These are phyloP conservation scores for Anthostomella pinea DNA, from an alignment of 2,329 filamentous ascomycete species.

Conservation along the genomic window DNA sequence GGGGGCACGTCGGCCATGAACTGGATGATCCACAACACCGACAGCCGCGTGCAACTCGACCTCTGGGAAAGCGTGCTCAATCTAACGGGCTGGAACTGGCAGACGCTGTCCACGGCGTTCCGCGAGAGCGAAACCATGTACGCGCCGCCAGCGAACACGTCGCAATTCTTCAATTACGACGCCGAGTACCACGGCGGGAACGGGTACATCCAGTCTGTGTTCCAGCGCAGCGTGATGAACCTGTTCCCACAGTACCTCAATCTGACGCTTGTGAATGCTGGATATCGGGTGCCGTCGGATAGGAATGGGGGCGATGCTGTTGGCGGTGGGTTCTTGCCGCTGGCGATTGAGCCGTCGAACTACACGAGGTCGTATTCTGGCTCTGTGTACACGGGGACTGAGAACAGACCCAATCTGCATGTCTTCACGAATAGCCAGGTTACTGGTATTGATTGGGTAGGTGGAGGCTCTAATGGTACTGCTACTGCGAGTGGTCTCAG, in stretches of 20 bases:
- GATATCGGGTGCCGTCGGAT: constrained; percentile 5
- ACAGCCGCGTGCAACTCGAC: constrained; percentile 10
- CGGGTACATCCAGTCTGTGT: constrained; percentile 9
- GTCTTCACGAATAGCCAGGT: constrained; percentile 4
- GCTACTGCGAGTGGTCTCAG: constrained; percentile 1
- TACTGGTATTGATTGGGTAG: constrained; percentile 1
- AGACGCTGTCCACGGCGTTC: constrained; percentile 8
- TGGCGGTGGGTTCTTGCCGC: constrained; percentile 6
- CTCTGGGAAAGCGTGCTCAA: constrained; percentile 12
- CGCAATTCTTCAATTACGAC: constrained; percentile 8
- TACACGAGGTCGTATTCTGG: constrained; percentile 12
- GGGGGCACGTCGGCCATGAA: constrained; percentile 13
- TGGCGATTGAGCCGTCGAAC: constrained; percentile 7
- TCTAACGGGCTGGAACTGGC: constrained; percentile 11
- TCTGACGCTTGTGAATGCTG: constrained; percentile 4
- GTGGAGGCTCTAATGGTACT: background rate
- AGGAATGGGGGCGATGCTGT: constrained; percentile 8
- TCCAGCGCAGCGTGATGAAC: constrained; percentile 11
- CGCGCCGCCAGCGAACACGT: constrained; percentile 5
- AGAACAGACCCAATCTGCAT: constrained; percentile 3
- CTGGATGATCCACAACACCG: constrained; percentile 13
- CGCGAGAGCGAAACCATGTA: constrained; percentile 9
- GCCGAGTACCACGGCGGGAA: constrained; percentile 4
- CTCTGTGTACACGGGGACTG: constrained; percentile 1
- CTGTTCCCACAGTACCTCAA: constrained; percentile 7